A percentile compares a stretch with the other conserved stretches of the same genome.
Conservation (phyloP, 768 basidiomycete genomes). For the Mycena indigotica region DNA sequence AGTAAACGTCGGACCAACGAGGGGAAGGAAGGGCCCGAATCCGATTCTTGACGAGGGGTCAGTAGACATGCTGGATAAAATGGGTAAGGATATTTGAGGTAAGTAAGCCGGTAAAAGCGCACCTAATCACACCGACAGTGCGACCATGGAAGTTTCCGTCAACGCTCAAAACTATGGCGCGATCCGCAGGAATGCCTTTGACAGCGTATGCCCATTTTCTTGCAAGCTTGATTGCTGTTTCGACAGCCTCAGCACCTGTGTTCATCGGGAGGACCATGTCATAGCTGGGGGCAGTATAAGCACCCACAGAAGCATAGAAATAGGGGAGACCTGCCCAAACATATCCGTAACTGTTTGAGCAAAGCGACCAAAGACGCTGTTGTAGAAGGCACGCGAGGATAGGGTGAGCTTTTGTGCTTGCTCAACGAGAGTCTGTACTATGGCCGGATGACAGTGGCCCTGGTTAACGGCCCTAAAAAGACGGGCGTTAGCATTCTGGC, state of each 20-base stretch:
- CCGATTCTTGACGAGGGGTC: conserved; percentile 86
- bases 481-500: background rate
- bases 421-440: conserved; percentile 75
- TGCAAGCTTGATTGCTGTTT: conserved; percentile 94
- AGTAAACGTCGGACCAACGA: conserved; percentile 78
- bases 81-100: conserved; percentile 13
- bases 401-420: conserved; percentile 92
- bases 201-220: conserved; percentile 95
- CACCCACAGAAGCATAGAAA: background rate
- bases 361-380: conserved; percentile 87
- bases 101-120: conserved; percentile 13
- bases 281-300: background rate
- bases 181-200: conserved; percentile 79
- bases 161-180: conserved; percentile 84
- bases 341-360: conserved; percentile 80
- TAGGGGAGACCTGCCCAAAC: conserved; percentile 56
- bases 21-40: conserved; percentile 89
- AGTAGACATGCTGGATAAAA: conserved; percentile 78
- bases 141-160: conserved; percentile 96
- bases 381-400: conserved; percentile 96
- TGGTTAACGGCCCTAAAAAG: conserved; percentile 84
- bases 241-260: conserved; percentile 97
- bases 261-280: conserved; percentile 96
- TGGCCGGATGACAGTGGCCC: conserved; percentile 92
- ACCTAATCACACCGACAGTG: conserved; percentile 87